Evolutionary conservation across 129 eudicot species (phyloP), one percentile per base, ranked within the genome.

Genomic region (Pulicaria dysenterica): DNA sequence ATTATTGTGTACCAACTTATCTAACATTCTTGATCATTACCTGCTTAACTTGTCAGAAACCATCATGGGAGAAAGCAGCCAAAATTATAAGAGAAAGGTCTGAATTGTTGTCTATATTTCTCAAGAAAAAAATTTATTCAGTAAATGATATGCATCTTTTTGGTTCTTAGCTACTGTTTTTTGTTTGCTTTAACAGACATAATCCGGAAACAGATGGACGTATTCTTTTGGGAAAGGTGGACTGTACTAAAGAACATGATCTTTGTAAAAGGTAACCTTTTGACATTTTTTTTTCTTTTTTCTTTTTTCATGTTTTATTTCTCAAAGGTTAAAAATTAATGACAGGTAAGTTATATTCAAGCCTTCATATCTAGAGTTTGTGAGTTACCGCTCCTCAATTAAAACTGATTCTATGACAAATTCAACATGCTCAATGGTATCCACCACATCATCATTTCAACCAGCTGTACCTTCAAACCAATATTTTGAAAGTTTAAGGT

Each of bases 51-150:
- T 83, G 44, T 50, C 84, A 91, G 97, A 88, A 81, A 91, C 92
- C 89, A 54, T 80, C 96, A 12, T 91, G 97, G 97, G 97, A 91
- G 86, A 91, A 84, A 76, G 88, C 92, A 45, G 97, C 97, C 64
- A 79, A 54, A 65, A 91, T 86, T 63, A 86, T 91, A 9, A 80
- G 84, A 78, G 82, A 88, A 80, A 88, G 89, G 95, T 88, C 48
- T 54, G 47, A 46, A 57, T 40, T 19, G 48, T 19, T 12, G 24
- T 41, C 57, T 66, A 61, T 65, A 8, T 51, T 61, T 39, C 48
- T 57, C 42, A 61, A 74, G 2, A 49, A 38, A 8, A 66, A 6
- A 44, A n/a, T 37, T 5, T 15, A 34, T 37, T 64, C 44, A 55
- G 10, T 50, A 19, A 70, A 78, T 34, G 5, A 55, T 41, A 44